Evolutionary conservation across 1,139 yeast species (phyloP).

Genomic region (Nakaseomyces glabratus): DNA sequence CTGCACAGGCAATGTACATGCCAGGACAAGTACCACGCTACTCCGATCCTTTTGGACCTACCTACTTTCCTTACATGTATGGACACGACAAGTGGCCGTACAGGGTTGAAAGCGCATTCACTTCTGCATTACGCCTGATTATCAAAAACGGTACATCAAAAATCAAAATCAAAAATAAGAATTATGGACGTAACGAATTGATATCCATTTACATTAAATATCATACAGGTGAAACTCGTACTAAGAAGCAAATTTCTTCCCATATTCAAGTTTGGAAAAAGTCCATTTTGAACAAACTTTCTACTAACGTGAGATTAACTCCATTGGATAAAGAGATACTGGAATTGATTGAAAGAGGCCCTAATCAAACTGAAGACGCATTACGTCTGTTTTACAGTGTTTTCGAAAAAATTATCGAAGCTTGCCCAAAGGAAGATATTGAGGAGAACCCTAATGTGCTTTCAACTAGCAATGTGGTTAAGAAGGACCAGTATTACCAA

Average conservation of each 20-base stretch:
- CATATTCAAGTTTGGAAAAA: conserved; percentile 69
- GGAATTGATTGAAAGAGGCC: conserved; percentile 27
- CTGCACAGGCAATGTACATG: background rate
- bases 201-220: conserved; percentile 74
- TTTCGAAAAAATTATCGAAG: conserved; percentile 22
- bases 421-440: conserved; percentile 4
- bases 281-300: conserved; percentile 23
- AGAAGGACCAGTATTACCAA: conserved; percentile 2
- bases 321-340: conserved; percentile 23
- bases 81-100: conserved; percentile 32
- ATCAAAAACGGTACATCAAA: conserved; percentile 85
- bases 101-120: conserved; percentile 80
- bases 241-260: conserved; percentile 85
- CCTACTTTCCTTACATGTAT: conserved; percentile 5
- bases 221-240: conserved; percentile 71
- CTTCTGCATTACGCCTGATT: conserved; percentile 71
- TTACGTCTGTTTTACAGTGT: conserved; percentile 17
- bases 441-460: conserved; percentile 1
- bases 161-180: conserved; percentile 72
- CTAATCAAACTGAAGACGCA: conserved; percentile 20
- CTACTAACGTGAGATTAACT: conserved; percentile 17
- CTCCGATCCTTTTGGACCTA: conserved; percentile 2
- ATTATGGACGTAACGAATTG: conserved; percentile 87
- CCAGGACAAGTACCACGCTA: conserved; percentile 1
- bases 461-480: conserved; percentile 1